phyloP scores from a whole-genome alignment of 2,329 filamentous ascomycete species.

The Ploettnerulaceae sp. region DNA sequence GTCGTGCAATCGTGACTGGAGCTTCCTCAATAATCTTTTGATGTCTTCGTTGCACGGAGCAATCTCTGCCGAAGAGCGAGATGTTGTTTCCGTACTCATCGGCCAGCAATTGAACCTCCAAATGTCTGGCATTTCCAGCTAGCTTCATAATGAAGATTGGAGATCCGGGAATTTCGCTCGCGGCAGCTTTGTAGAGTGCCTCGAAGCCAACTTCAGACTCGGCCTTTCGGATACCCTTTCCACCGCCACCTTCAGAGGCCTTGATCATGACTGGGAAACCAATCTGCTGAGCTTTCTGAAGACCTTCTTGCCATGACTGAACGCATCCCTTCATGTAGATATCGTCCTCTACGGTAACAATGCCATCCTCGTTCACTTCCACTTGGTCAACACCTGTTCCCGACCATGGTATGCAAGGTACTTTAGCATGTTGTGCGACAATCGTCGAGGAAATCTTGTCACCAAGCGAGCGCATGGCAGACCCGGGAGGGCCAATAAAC shows the following conservation, averaged over 20 bases:
- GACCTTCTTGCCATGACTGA: constrained; percentile 81
- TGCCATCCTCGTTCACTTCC: constrained; percentile 69
- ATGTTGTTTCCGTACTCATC: constrained; percentile 99
- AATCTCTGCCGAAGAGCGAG: constrained; percentile 96
- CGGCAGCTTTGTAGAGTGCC: constrained; percentile 87
- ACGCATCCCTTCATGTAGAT: constrained; percentile 91
- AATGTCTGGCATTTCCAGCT: constrained; percentile 89
- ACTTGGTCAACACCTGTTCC: constrained; percentile 86
- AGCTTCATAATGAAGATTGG: constrained; percentile 99
- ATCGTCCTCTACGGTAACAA: constrained; percentile 85
- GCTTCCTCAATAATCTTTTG: constrained; percentile 99
- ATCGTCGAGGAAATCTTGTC: constrained; percentile 99
- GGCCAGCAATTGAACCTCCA: constrained; percentile 94
- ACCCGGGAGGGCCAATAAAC: constrained; percentile 96
- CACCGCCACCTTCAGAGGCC: constrained; percentile 98
- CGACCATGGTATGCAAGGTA: constrained; percentile 99
- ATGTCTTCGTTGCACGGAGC: constrained; percentile 94
- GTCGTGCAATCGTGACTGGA: constrained; percentile 91
- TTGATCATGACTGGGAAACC: constrained; percentile 99
- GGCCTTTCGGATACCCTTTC: constrained; percentile 98
- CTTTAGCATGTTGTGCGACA: constrained; percentile 91
- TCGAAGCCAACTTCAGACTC: constrained; percentile 79
- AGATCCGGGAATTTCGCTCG: constrained; percentile 95
- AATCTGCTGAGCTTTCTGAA: constrained; percentile 80
- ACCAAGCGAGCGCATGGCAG: constrained; percentile 96